phyloP scores from a whole-genome alignment of 225 moss, liverwort and hornwort species.

The Climacium dendroides region DNA sequence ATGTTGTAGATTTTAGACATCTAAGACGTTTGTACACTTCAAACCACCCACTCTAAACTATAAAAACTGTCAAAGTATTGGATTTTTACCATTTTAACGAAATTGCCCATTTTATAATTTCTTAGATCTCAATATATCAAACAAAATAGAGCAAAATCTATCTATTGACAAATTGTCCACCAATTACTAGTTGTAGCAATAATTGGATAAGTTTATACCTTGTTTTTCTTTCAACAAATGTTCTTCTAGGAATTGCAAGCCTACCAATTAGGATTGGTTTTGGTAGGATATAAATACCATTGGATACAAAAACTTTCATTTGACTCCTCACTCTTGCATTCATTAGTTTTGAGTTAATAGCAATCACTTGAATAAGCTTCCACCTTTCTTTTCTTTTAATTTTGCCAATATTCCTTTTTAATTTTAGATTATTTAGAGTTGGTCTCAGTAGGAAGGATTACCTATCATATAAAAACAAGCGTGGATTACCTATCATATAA shows the following conservation, averaged over 20 bases:
- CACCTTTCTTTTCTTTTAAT: neutral
- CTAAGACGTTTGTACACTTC: too few species aligned
- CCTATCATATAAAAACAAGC: neutral
- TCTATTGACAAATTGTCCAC: too few species aligned
- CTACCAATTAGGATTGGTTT: neutral
- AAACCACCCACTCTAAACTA: too few species aligned
- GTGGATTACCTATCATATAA: too few species aligned
- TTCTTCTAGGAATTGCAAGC: accelerated
- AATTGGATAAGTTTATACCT: neutral
- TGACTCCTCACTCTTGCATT: neutral
- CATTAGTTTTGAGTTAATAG: neutral
- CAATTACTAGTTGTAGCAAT: neutral
- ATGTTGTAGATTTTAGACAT: too few species aligned
- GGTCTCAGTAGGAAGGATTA: neutral
- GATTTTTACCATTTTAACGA: too few species aligned
- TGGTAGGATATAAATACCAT: neutral
- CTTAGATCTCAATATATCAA: too few species aligned
- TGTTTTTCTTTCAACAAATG: neutral
- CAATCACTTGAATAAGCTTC: neutral
- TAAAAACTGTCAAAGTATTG: too few species aligned
- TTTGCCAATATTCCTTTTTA: accelerated
- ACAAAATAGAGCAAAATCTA: too few species aligned
- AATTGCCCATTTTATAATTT: too few species aligned
- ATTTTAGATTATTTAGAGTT: neutral
- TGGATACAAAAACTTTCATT: too few species aligned